These are phyloP conservation scores for Botrytis squamosa DNA, from an alignment of 2,329 filamentous ascomycete species.

Conservation along the genomic window DNA sequence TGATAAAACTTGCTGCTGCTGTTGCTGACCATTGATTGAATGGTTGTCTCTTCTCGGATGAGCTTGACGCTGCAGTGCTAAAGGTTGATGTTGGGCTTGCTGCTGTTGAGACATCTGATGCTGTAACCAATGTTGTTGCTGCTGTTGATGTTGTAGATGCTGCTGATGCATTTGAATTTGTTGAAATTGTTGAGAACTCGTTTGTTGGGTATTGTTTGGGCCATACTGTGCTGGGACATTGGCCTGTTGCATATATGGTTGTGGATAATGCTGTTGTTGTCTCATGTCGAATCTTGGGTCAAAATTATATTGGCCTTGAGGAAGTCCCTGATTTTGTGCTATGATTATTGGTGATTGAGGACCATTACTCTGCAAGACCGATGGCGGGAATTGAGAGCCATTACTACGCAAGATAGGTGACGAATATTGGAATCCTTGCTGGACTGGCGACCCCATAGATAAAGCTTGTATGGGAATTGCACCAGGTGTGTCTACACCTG, in stretches of 20 bases:
- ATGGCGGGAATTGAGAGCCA: conserved; percentile 5
- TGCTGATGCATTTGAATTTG: conserved; percentile 21
- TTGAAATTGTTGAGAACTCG: conserved; percentile 20
- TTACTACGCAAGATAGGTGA: conserved; percentile 23
- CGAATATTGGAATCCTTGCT: conserved; percentile 24
- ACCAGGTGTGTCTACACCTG: conserved; percentile 27
- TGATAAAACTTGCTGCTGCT: conserved; percentile 3
- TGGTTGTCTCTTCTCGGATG: conserved; percentile 24
- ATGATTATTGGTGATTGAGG: conserved; percentile 2
- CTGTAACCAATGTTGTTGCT: conserved; percentile 17
- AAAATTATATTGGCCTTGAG: conserved; percentile 1
- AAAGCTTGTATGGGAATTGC: conserved; percentile 30
- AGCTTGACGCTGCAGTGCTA: conserved; percentile 24
- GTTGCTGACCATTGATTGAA: conserved; percentile 20
- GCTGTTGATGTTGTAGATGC: conserved; percentile 25
- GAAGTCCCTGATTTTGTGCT: background rate
- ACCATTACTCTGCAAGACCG: conserved; percentile 1
- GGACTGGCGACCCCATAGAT: conserved; percentile 33
- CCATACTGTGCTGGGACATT: background rate
- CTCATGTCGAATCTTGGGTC: background rate
- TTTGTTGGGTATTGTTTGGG: conserved; percentile 7
- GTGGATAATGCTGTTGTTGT: conserved; percentile 25
- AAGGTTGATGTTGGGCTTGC: conserved; percentile 25
- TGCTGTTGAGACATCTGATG: conserved; percentile 21
- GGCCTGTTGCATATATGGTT: conserved; percentile 22